phyloP scores from a whole-genome alignment of 169 alveolate genomes.

The Plasmodium coatneyi region DNA sequence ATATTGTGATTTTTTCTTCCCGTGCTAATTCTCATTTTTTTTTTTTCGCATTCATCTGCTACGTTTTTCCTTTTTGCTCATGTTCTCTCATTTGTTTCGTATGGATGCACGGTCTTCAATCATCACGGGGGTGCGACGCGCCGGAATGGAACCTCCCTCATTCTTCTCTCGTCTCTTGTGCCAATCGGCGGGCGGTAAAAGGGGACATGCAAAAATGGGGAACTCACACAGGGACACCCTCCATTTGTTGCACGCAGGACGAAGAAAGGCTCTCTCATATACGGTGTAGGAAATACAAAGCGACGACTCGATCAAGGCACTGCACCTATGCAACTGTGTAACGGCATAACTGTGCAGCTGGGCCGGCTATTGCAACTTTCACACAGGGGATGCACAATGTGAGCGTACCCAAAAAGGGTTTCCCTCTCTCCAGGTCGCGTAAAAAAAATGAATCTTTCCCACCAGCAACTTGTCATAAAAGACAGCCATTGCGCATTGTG shows the following conservation, averaged over 20 bases:
- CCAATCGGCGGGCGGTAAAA: not conserved
- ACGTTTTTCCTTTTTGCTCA: not conserved
- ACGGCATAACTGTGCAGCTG: not conserved
- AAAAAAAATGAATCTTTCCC: not conserved
- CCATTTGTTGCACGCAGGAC: not conserved
- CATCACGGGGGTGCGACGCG: not conserved
- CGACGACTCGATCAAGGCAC: not conserved
- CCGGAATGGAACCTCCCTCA: not conserved
- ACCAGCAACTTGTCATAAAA: not conserved
- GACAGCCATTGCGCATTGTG: not conserved
- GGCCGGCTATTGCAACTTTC: no score
- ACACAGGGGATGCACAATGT: not conserved
- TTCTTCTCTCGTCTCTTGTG: not conserved
- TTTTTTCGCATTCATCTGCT: not conserved
- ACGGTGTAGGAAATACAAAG: not conserved
- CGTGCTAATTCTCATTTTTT: not conserved
- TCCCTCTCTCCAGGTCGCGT: not conserved
- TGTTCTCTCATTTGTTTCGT: not conserved
- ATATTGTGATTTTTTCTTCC: not conserved
- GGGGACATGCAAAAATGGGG: not conserved
- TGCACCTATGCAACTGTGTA: not conserved
- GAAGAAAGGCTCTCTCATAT: not conserved
- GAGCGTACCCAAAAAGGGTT: not conserved
- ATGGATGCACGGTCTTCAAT: not conserved
- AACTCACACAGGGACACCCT: not conserved